Evolutionary conservation across 768 basidiomycete genomes (phyloP).

Genomic region (Xerocomus brunneocitrinus): DNA sequence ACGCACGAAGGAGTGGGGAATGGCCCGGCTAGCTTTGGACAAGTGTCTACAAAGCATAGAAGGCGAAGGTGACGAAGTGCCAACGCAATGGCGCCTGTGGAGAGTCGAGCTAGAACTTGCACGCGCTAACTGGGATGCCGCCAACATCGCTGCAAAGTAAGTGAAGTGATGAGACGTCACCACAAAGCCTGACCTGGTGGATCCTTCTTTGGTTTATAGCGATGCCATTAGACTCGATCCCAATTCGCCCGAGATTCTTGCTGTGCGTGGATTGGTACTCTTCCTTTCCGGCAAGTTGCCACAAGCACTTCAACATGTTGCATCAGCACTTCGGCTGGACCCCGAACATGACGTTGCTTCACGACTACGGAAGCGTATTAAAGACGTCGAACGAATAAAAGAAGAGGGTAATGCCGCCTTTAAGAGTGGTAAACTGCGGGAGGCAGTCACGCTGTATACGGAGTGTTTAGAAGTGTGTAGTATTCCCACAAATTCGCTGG

Average conservation of each 20-base stretch:
- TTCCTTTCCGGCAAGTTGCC: slow-evolving; percentile 70
- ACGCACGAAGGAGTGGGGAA: slow-evolving; percentile 63
- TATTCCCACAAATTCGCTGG: not conserved
- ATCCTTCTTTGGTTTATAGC: slow-evolving; percentile 32
- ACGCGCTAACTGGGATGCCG: slow-evolving; percentile 68
- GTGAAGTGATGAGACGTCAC: slow-evolving; percentile 23
- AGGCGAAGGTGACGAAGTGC: slow-evolving; percentile 69
- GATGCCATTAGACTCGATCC: slow-evolving; percentile 69
- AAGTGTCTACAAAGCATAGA: slow-evolving; percentile 71
- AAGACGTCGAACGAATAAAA: slow-evolving; percentile 76
- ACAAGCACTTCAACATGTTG: slow-evolving; percentile 65
- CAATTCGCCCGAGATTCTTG: slow-evolving; percentile 75
- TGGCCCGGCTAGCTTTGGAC: slow-evolving; percentile 76
- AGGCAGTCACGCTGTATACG: slow-evolving; percentile 65
- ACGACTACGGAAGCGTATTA: slow-evolving; percentile 70
- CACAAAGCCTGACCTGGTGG: slow-evolving; percentile 2
- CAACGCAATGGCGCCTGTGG: slow-evolving; percentile 78
- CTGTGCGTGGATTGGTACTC: slow-evolving; percentile 72
- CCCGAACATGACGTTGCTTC: slow-evolving; percentile 71
- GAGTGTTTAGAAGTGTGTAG: slow-evolving; percentile 62
- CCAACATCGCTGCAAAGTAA: slow-evolving; percentile 69
- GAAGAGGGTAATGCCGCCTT: slow-evolving; percentile 82
- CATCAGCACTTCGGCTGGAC: slow-evolving; percentile 70
- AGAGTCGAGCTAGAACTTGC: slow-evolving; percentile 73
- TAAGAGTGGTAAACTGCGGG: slow-evolving; percentile 52